Evolutionary conservation across 2,329 filamentous ascomycete genomes (phyloP).

Genomic region (Chaetomium olivaceum): DNA sequence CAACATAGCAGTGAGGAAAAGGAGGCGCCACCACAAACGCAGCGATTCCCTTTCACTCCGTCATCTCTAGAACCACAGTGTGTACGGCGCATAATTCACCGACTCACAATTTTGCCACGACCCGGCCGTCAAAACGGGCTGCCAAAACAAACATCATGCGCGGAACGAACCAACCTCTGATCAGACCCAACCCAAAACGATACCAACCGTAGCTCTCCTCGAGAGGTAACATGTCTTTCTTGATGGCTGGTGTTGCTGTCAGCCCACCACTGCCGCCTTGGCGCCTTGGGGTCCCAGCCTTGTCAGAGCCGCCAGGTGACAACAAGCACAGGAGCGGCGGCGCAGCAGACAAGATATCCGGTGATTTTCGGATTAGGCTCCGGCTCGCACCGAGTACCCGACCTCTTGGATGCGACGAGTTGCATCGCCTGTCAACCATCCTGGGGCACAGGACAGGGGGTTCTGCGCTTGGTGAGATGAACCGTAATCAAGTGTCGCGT

Average conservation of each 20-base stretch:
- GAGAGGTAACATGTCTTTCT: not conserved
- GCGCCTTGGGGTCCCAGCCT: not conserved
- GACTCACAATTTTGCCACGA: not conserved
- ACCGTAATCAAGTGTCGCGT: not conserved
- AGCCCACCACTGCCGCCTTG: not conserved
- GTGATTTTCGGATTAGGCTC: not conserved
- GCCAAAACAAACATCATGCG: constrained; percentile 11
- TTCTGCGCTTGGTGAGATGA: not conserved
- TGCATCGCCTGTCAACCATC: not conserved
- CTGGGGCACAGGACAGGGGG: not conserved
- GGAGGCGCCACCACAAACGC: not conserved
- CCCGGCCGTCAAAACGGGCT: constrained; percentile 3
- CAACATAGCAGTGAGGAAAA: not conserved
- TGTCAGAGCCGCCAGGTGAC: not conserved
- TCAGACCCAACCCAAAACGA: not conserved
- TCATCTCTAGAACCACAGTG: not conserved
- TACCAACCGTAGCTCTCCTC: not conserved
- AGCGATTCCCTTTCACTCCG: not conserved
- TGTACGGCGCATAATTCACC: not conserved
- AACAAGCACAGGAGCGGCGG: not conserved
- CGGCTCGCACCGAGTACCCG: not conserved
- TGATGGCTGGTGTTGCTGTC: not conserved
- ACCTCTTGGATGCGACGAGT: not conserved
- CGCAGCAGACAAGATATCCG: not conserved
- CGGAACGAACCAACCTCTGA: not conserved